Base-by-base conservation (phyloP, 1,284 basidiomycete species). In the Thelephora terrestris region DNA sequence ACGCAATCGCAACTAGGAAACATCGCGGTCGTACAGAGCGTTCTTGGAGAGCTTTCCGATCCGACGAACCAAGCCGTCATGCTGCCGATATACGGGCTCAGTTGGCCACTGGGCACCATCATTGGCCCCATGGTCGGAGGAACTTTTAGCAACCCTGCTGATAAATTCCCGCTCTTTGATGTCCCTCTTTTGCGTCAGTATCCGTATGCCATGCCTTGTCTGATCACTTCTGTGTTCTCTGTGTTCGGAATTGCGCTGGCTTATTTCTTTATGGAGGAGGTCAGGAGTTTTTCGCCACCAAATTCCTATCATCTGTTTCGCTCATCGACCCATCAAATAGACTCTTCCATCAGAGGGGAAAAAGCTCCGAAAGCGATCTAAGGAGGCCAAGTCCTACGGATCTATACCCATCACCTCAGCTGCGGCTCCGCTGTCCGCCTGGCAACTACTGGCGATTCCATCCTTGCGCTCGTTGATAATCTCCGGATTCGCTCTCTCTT, bases 91-190 rank as follows among this genome's bases (percentile, higher is more conserved):
- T 81, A 78, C 50, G 75, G 75, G 10, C 58, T 84, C 7, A 73
- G 71, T 43, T 85, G 75, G 75, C 79, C 80, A 5, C 53, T 82
- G 2, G 82, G 81, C 24, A 63, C 71, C 4, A 75, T 83, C 50
- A 64, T 81, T 23, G 81, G 81, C 3, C 81, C 81, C 3, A 61
- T 84, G 5, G 69, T 84, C 35, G 81, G 81, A 35, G 81, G 81
- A 20, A 68, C 70, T 0, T 68, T 83, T 49, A 75, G 79, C 1
- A 73, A 79, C 53, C 76, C 80, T 2, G 74, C 76, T 4, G 61
- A 63, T n/a, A 73, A 70, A 53, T 73, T 67, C 51, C 75, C 78
- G 2, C 51, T 71, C 32, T 79, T 81, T 52, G 65, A 68, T 49
- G 61, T 58, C 32, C 51, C 60, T 17, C 67, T 82, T 50, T 71